A percentile compares a stretch with the other conserved stretches of the same genome.
Conservation (phyloP, 106 monocot species). For the Acorus gramineus region DNA sequence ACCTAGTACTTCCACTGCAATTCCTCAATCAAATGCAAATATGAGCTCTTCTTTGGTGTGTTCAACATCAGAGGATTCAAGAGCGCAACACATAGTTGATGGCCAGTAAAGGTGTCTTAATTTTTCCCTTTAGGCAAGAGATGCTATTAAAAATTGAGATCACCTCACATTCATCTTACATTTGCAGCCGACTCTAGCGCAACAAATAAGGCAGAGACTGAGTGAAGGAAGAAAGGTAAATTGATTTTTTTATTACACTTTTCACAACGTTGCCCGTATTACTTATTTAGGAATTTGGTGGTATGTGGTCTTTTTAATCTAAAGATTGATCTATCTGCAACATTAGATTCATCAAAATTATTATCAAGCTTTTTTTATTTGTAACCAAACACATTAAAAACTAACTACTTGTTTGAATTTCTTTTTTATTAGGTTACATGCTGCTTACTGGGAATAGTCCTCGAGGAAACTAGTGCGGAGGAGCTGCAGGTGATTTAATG, state of each 20-base stretch:
- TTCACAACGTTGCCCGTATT: background rate
- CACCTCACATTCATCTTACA: background rate
- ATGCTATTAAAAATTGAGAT: background rate
- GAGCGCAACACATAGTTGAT: conserved; percentile 41
- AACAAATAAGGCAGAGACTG: conserved; percentile 48
- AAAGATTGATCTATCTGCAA: too few species aligned
- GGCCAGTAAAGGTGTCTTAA: conserved; percentile 31
- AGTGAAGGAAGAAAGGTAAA: conserved; percentile 53
- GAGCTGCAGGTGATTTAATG: conserved; percentile 44
- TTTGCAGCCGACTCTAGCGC: conserved; percentile 49
- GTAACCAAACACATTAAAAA: too few species aligned
- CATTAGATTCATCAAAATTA: too few species aligned
- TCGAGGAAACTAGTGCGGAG: conserved; percentile 55
- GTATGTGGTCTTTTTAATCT: too few species aligned
- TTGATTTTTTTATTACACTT: background rate
- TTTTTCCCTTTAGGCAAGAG: background rate
- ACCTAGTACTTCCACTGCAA: conserved; percentile 18
- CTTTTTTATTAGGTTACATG: conserved; percentile 36
- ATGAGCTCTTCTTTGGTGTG: conserved; percentile 19
- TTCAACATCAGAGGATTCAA: conserved; percentile 36
- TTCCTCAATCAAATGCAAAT: conserved; percentile 12
- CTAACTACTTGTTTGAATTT: too few species aligned
- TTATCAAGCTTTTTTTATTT: too few species aligned
- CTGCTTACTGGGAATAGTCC: conserved; percentile 43
- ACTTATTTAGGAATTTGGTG: too few species aligned